Evolutionary conservation across 164 flowering plant genomes (phyloP).

Genomic region (Houttuynia cordata): DNA sequence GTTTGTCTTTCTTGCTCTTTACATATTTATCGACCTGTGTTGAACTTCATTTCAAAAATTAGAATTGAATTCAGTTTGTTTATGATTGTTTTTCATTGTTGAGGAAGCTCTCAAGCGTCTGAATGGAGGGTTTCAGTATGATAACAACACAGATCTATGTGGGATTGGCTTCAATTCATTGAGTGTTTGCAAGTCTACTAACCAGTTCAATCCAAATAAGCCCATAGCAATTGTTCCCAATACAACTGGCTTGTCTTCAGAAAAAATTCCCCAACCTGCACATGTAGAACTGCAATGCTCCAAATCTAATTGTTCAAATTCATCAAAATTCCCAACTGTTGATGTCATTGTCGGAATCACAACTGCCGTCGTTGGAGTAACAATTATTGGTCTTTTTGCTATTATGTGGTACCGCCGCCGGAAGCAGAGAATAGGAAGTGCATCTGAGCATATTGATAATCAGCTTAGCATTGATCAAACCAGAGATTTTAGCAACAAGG

Average conservation of each 20-base stretch:
- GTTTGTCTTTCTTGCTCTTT: too few species aligned
- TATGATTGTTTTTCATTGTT: not conserved
- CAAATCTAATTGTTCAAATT: conserved; percentile 20
- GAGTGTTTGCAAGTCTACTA: conserved; percentile 29
- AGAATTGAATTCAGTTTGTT: not conserved
- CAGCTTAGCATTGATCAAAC: conserved; percentile 57
- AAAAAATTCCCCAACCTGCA: conserved; percentile 59
- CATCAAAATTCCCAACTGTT: conserved; percentile 19
- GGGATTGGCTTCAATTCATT: conserved; percentile 51
- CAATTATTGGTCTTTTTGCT: conserved; percentile 28
- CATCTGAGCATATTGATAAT: conserved; percentile 43
- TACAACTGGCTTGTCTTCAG: conserved; percentile 11
- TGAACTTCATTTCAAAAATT: too few species aligned
- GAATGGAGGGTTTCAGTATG: conserved; percentile 49
- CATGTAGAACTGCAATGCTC: conserved; percentile 32
- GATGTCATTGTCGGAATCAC: conserved; percentile 36
- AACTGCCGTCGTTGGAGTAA: conserved; percentile 18
- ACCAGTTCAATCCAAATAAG: conserved; percentile 14
- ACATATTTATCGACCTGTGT: too few species aligned
- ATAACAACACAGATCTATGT: conserved; percentile 57
- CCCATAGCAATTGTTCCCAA: conserved; percentile 48
- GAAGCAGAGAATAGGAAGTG: conserved; percentile 71
- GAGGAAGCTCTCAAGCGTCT: conserved; percentile 39
- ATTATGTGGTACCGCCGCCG: conserved; percentile 58
- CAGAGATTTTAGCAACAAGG: conserved; percentile 47